Evolutionary conservation across 2,329 filamentous ascomycete genomes (phyloP).

Genomic region (Aspergillus felis): DNA sequence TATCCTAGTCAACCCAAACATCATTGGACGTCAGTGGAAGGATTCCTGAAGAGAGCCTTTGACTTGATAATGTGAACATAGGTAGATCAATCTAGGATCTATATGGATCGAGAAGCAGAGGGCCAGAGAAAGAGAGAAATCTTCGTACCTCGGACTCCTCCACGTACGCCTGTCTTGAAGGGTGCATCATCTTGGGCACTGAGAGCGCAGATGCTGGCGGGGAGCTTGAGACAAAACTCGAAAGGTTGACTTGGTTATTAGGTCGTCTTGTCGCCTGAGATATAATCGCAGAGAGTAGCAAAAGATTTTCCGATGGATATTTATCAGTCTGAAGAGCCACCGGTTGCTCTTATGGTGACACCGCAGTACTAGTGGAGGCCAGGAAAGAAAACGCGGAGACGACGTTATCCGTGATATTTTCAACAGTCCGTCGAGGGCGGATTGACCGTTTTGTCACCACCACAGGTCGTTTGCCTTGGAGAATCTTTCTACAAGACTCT

Average conservation of each 20-base stretch:
- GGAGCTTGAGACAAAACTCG: constrained; percentile 2
- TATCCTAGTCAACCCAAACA: constrained; percentile 40
- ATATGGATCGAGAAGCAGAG: constrained; percentile 4
- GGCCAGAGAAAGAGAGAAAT: neutral
- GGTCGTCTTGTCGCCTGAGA: neutral
- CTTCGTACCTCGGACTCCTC: constrained; percentile 71
- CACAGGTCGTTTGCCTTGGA: neutral
- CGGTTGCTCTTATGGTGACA: neutral
- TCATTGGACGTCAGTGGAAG: constrained; percentile 16
- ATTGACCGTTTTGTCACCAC: neutral
- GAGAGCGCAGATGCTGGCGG: constrained; percentile 1
- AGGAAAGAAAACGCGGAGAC: neutral
- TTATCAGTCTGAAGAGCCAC: neutral
- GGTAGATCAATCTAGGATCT: constrained; percentile 2
- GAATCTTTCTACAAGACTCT: neutral
- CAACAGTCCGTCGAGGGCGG: neutral
- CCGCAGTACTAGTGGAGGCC: neutral
- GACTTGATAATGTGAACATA: neutral
- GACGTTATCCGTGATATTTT: neutral
- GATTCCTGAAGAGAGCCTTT: constrained; percentile 6
- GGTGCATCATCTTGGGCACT: constrained; percentile 62
- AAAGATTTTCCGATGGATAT: neutral
- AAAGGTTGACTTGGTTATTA: neutral
- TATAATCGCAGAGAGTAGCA: neutral
- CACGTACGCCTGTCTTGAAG: constrained; percentile 86